Conservation (phyloP, 257 asterid species). For the Jacaranda copaia region DNA sequence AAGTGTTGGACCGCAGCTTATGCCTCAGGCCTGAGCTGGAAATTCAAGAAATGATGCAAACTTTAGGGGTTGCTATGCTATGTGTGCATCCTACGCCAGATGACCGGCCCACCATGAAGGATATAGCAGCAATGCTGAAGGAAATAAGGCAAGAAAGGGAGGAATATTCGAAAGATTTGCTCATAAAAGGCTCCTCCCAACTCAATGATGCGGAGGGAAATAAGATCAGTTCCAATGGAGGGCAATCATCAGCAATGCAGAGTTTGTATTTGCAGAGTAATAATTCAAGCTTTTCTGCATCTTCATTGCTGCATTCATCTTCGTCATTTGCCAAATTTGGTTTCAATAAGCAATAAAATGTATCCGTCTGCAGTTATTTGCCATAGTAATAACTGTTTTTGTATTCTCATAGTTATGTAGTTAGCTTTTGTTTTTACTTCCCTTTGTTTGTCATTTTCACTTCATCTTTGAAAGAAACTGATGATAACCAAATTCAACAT, state of each 20-base stretch:
- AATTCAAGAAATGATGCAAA: constrained; percentile 79
- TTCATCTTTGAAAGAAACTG: not conserved
- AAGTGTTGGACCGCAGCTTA: constrained; percentile 58
- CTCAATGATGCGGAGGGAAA: constrained; percentile 31
- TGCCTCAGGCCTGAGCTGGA: constrained; percentile 59
- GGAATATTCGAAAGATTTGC: constrained; percentile 54
- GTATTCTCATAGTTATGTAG: not conserved
- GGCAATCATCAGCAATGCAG: constrained; percentile 57
- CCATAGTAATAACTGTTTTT: constrained; percentile 18
- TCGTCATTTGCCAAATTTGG: constrained; percentile 55
- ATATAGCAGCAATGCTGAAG: constrained; percentile 78
- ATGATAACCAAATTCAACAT: too few relatives aligned
- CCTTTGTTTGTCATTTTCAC: not conserved
- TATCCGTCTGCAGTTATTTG: not conserved
- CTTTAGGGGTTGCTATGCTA: constrained; percentile 81
- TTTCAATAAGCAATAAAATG: constrained; percentile 37
- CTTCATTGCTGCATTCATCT: constrained; percentile 69
- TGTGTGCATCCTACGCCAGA: constrained; percentile 73
- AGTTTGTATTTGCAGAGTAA: constrained; percentile 64
- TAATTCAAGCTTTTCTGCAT: constrained; percentile 75
- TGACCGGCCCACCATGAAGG: constrained; percentile 87
- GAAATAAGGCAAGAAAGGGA: constrained; percentile 75
- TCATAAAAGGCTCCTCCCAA: constrained; percentile 48
- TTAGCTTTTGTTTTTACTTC: too few relatives aligned
- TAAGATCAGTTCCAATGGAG: constrained; percentile 37